Evolutionary conservation across 768 basidiomycete genomes (phyloP).

Genomic region (Termitomyces sp.): DNA sequence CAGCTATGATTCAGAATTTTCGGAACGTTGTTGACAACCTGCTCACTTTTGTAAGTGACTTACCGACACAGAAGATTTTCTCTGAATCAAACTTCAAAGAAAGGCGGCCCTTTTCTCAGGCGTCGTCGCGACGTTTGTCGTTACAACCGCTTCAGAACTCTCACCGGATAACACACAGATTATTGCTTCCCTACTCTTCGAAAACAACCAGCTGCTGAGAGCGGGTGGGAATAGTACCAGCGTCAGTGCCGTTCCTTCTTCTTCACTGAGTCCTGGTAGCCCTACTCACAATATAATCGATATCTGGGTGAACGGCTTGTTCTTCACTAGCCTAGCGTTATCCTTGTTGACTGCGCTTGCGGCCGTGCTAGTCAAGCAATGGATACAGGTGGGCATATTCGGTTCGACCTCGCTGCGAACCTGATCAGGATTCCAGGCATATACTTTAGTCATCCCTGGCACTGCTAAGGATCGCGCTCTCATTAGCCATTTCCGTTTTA

Average conservation of each 20-base stretch:
- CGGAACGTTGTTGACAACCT: background rate
- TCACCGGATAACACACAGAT: background rate
- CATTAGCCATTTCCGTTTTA: background rate
- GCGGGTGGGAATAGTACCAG: background rate
- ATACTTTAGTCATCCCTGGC: background rate
- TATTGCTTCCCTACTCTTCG: background rate
- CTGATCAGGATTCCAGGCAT: background rate
- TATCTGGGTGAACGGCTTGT: background rate
- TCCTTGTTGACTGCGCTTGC: background rate
- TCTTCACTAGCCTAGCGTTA: background rate
- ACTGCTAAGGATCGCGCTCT: background rate
- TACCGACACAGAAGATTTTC: background rate
- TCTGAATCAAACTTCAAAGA: background rate
- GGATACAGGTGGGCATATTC: background rate
- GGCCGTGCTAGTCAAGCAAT: background rate
- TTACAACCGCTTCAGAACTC: background rate
- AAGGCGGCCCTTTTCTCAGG: background rate
- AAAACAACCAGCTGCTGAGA: background rate
- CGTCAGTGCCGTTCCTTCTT: background rate
- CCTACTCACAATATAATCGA: background rate
- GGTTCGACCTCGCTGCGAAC: background rate
- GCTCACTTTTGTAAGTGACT: background rate
- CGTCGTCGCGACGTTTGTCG: background rate
- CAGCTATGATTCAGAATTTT: background rate
- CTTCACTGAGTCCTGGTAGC: background rate